A percentile compares a stretch with the other conserved stretches of the same genome.
Conservation (phyloP, 306 rosid species). For the Lupinus albus region DNA sequence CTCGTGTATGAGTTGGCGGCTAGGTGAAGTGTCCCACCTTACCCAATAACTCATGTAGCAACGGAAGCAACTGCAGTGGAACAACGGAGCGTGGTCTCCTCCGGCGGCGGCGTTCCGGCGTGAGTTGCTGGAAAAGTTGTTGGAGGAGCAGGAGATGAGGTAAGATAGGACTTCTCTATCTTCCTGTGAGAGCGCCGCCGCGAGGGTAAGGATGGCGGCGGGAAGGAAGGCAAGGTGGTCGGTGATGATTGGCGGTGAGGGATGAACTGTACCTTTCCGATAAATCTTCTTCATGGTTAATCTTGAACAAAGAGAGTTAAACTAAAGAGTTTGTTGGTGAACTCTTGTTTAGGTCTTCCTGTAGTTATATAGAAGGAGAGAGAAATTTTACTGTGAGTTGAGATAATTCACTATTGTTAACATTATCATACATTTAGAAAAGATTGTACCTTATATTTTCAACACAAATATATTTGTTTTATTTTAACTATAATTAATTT, state of each 20-base stretch:
- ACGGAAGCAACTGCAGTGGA: constrained; percentile 74
- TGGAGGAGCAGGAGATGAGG: constrained; percentile 69
- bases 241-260: constrained; percentile 65
- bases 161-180: constrained; percentile 77
- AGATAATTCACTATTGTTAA: too few species aligned
- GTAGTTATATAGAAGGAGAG: too few species aligned
- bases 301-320: constrained; percentile 22
- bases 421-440: too few species aligned
- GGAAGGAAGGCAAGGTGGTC: too few species aligned
- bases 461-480: too few species aligned
- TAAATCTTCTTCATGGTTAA: constrained; percentile 81
- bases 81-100: constrained; percentile 67
- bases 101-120: constrained; percentile 29
- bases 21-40: constrained; percentile 93
- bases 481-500: too few species aligned
- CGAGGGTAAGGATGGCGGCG: constrained; percentile 63
- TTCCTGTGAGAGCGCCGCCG: constrained; percentile 68
- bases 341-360: too few species aligned
- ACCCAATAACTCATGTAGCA: constrained; percentile 91
- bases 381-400: too few species aligned
- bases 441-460: too few species aligned
- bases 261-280: constrained; percentile 80
- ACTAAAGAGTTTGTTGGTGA: neutral
- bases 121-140: constrained; percentile 41
- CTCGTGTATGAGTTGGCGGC: constrained; percentile 74